Evolutionary conservation across 768 basidiomycete genomes (phyloP).

Genomic region (Tephrocybe rancida): DNA sequence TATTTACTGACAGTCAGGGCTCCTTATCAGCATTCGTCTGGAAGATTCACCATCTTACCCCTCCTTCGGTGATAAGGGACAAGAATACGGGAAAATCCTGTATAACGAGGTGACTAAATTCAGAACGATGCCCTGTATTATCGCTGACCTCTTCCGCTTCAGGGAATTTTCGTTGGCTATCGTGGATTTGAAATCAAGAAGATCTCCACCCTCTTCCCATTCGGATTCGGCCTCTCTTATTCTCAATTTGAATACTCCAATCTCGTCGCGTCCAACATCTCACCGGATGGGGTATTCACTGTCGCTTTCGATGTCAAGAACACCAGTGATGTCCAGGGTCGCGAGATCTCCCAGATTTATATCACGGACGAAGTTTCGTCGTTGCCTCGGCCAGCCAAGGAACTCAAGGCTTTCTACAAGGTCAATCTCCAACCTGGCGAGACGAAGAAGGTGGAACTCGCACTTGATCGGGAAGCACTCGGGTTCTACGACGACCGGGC

Average conservation of each 20-base stretch:
- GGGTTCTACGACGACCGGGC: slow-evolving; percentile 49
- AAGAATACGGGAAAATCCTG: slow-evolving; percentile 44
- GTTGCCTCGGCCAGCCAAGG: slow-evolving; percentile 45
- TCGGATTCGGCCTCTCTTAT: slow-evolving; percentile 64
- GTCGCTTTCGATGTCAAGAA: slow-evolving; percentile 50
- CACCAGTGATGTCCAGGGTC: slow-evolving; percentile 42
- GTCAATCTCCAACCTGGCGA: slow-evolving; percentile 47
- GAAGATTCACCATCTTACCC: slow-evolving; percentile 55
- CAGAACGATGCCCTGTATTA: background rate
- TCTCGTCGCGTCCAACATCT: slow-evolving; percentile 36
- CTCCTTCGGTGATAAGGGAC: slow-evolving; percentile 43
- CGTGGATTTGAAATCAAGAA: slow-evolving; percentile 49
- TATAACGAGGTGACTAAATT: slow-evolving; percentile 44
- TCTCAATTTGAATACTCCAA: slow-evolving; percentile 55
- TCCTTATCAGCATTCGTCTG: slow-evolving; percentile 40
- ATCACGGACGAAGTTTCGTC: slow-evolving; percentile 42
- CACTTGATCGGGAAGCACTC: slow-evolving; percentile 49
- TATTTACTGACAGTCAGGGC: background rate
- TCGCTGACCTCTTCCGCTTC: background rate
- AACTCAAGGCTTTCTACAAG: slow-evolving; percentile 52
- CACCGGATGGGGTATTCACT: slow-evolving; percentile 33
- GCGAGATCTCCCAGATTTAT: slow-evolving; percentile 52
- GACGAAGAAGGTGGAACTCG: slow-evolving; percentile 35
- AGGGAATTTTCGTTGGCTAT: slow-evolving; percentile 58
- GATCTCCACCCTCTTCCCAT: slow-evolving; percentile 50